A percentile compares a stretch with the other conserved stretches of the same genome.
phyloP scores from a whole-genome alignment of 2,329 filamentous ascomycete genomes.

The Penicillium sclerotiorum region DNA sequence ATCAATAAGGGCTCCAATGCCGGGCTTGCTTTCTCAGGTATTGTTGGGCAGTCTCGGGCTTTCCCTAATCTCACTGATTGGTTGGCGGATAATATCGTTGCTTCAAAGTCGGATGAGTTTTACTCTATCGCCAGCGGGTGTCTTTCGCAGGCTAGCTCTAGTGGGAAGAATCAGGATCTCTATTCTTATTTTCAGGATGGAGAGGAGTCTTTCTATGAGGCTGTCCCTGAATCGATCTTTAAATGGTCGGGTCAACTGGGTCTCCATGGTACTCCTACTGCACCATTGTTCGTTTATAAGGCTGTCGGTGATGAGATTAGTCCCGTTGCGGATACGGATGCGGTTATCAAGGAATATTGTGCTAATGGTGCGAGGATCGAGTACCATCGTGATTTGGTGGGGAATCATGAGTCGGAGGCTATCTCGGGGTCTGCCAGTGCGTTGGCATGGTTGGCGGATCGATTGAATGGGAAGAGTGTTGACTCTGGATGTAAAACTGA shows the following conservation, averaged over 20 bases:
- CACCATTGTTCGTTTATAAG: slow-evolving; percentile 36
- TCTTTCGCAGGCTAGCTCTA: not conserved
- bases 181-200: slow-evolving; percentile 15
- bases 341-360: slow-evolving; percentile 28
- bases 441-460: slow-evolving; percentile 12
- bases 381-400: slow-evolving; percentile 32
- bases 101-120: not conserved
- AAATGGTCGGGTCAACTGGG: slow-evolving; percentile 19
- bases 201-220: slow-evolving; percentile 9
- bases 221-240: slow-evolving; percentile 11
- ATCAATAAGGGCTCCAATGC: slow-evolving; percentile 28
- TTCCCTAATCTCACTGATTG: slow-evolving; percentile 23
- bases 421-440: slow-evolving; percentile 17
- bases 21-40: slow-evolving; percentile 26
- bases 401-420: slow-evolving; percentile 25
- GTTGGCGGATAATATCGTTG: slow-evolving; percentile 1
- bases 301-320: slow-evolving; percentile 34
- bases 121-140: not conserved
- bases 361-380: slow-evolving; percentile 19
- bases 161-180: not conserved
- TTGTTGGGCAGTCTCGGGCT: slow-evolving; percentile 25
- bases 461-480: slow-evolving; percentile 5
- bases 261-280: slow-evolving; percentile 11
- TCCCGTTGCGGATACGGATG: slow-evolving; percentile 29
- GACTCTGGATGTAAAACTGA: slow-evolving; percentile 1